These are phyloP conservation scores for Boletus subparvulus DNA, from an alignment of 768 basidiomycete genomes.

Conservation along the genomic window DNA sequence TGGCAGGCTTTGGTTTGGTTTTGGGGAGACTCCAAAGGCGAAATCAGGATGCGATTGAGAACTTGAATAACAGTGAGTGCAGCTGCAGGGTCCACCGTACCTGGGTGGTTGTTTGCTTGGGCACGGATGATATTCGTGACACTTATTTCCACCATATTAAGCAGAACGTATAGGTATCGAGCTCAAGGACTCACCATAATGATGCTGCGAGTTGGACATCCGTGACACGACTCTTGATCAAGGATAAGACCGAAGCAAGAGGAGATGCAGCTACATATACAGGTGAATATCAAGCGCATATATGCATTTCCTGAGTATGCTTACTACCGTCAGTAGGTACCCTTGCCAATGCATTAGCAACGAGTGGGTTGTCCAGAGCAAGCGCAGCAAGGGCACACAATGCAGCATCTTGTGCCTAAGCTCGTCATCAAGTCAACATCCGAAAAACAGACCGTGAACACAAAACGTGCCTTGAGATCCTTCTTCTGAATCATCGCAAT, in stretches of 20 bases:
- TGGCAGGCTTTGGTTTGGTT: conserved; percentile 70
- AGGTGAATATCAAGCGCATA: conserved; percentile 7
- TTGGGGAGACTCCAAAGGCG: conserved; percentile 40
- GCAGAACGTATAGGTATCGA: neutral
- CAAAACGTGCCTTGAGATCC: conserved; percentile 51
- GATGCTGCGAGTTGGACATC: conserved; percentile 72
- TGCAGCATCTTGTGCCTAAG: conserved; percentile 64
- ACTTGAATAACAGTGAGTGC: conserved; percentile 68
- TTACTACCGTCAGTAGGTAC: conserved; percentile 40
- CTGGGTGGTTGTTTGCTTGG: conserved; percentile 31
- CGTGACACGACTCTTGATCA: conserved; percentile 56
- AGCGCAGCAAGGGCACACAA: conserved; percentile 65
- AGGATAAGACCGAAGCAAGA: conserved; percentile 44
- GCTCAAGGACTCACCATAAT: conserved; percentile 50
- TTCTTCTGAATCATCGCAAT: conserved; percentile 46
- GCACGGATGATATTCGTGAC: conserved; percentile 64
- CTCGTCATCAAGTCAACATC: neutral
- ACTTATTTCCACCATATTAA: conserved; percentile 32
- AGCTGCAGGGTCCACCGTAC: conserved; percentile 43
- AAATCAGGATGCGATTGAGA: conserved; percentile 57
- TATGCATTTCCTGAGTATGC: conserved; percentile 19
- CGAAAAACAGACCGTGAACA: neutral
- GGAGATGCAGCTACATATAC: conserved; percentile 11
- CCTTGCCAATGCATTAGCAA: conserved; percentile 52
- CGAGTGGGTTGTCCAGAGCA: conserved; percentile 55